phyloP scores from a whole-genome alignment of 164 flowering plant species.

The Annona cherimola region DNA sequence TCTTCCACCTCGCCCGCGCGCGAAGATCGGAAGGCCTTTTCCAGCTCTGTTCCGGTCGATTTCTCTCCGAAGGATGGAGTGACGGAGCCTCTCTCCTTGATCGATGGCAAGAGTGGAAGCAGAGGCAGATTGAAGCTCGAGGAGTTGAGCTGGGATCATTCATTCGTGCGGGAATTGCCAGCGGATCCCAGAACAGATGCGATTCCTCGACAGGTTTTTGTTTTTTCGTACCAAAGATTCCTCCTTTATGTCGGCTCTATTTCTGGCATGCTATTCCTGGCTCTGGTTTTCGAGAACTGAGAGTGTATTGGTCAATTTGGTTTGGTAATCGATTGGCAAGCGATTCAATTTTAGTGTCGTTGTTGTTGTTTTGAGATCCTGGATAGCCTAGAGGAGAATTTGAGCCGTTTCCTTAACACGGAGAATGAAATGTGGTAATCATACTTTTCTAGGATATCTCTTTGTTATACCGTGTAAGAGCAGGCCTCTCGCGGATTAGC shows the following conservation, averaged over 20 bases:
- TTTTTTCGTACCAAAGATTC: background rate
- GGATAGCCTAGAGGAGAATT: too few species aligned
- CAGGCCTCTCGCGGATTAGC: too few species aligned
- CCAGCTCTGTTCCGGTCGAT: background rate
- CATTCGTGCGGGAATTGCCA: constrained; percentile 86
- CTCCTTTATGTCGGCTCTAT: too few species aligned
- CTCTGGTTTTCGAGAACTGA: background rate
- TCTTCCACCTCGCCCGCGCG: background rate
- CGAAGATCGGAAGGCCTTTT: constrained; percentile 1
- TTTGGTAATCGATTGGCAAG: background rate
- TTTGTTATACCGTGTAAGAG: too few species aligned
- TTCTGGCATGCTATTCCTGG: background rate
- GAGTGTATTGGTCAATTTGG: background rate
- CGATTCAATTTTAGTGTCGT: too few species aligned
- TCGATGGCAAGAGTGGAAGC: constrained; percentile 19
- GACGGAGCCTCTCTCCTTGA: constrained; percentile 45
- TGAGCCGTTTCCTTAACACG: too few species aligned
- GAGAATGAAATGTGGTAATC: too few species aligned
- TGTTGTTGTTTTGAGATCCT: too few species aligned
- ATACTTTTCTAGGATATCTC: too few species aligned
- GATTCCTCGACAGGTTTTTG: constrained; percentile 61
- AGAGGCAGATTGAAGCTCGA: constrained; percentile 39
- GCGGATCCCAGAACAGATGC: constrained; percentile 71
- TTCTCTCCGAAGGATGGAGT: constrained; percentile 15
- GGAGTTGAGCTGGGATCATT: constrained; percentile 89